Percentiles rank a stretch among this genome's conserved stretches.
Evolutionary conservation across 257 asterid species (phyloP).

Genomic region (Paulownia fortunei): DNA sequence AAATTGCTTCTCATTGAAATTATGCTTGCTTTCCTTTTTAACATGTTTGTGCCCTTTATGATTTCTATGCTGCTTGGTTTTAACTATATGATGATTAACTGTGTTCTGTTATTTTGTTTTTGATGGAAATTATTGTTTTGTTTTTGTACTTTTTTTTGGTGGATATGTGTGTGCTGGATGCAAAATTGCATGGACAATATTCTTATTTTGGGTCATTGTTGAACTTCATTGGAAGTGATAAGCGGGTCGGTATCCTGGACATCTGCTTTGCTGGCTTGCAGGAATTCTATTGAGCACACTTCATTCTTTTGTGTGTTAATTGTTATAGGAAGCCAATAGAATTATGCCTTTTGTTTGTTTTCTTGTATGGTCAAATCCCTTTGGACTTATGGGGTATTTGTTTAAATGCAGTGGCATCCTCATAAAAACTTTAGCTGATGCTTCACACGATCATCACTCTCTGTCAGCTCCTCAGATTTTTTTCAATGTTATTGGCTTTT

Average conservation of each 20-base stretch:
- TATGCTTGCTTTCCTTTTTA: background rate
- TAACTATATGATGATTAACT: background rate
- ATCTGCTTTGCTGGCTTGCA: background rate
- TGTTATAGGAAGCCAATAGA: background rate
- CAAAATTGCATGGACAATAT: background rate
- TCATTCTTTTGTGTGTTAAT: background rate
- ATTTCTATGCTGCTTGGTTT: background rate
- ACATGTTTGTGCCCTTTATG: background rate
- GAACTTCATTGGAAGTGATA: background rate
- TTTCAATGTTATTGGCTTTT: constrained; percentile 59
- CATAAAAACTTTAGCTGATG: constrained; percentile 76
- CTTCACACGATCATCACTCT: constrained; percentile 55
- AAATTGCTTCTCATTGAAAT: background rate
- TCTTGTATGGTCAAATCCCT: background rate
- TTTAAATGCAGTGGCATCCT: constrained; percentile 66
- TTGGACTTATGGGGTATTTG: constrained; percentile 12
- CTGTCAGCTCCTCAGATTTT: constrained; percentile 63
- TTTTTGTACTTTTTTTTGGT: background rate
- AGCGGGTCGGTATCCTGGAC: background rate
- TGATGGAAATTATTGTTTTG: background rate
- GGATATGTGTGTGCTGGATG: background rate
- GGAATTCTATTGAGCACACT: background rate
- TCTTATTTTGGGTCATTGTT: background rate
- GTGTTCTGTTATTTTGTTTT: background rate
- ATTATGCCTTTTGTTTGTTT: background rate